Base-by-base conservation (phyloP, 2,329 filamentous ascomycete genomes). In the Scytalidium sp. region DNA sequence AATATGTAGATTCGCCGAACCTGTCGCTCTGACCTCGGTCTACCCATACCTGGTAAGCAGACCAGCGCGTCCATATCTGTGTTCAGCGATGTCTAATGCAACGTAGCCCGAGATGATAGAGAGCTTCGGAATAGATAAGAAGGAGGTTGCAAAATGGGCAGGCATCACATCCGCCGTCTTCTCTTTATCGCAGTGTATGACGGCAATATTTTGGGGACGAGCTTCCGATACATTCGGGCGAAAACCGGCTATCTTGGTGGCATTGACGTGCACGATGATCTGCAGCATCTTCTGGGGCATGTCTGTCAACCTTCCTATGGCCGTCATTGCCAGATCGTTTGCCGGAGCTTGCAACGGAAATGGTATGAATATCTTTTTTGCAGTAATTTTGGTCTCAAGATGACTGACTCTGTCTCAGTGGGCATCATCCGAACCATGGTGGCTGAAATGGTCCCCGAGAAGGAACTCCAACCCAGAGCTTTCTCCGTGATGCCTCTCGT, bases 401-500 rank as follows among this genome's bases (percentile, higher is more conserved):
- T 29, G 39, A 46, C 59, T 68, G 51, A 67, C 44, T 2, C 9
- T 10, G 17, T 15, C 11, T 17, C 27, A 84, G 86, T 93, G n/a
- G 88, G 94, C 1, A 97, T 97, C 54, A 86, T 97, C 55, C 75
- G 92, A 56, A 96, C 90, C 15, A 90, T 94, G 73, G 91, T 97
- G 2, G 93, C 93, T 0, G 93, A 97, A 67, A 84, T 97, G 78
- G 91, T 96, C 2, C 88, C 90, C 0, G 84, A 94, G 66, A 90
- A 81, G 65, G 87, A 91, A 63, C 75, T 96, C 6, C 93, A 97
- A 63, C 92, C 93, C 0, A 77, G 84, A 46, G 94, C 94, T 0
- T 97, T 97, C 67, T 91, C 87, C 56, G 76, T 97, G 42, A 97
- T 97, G 92, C 93, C 93, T 3, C 71, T 97, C 15, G 88, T 87